A percentile compares a stretch with the other conserved stretches of the same genome.
Evolutionary conservation across 495 filamentous ascomycete genomes (phyloP).

Genomic region (Aspergillus sclerotiicarbonarius): DNA sequence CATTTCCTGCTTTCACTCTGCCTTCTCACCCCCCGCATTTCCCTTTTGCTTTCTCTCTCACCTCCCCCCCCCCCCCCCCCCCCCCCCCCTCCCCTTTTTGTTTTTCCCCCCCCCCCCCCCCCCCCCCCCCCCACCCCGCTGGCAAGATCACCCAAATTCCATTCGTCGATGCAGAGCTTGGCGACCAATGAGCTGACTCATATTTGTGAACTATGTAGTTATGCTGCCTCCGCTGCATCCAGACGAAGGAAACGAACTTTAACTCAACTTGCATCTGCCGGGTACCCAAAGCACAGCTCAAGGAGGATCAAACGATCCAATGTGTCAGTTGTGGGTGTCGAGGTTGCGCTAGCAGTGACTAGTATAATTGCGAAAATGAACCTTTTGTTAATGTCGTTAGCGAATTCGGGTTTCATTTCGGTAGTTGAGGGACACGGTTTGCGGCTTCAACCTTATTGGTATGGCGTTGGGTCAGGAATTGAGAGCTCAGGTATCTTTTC

Average conservation of each 20-base stretch:
- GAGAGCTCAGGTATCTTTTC: not conserved
- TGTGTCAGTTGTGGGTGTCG: constrained; percentile 96
- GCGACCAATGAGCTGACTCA: constrained; percentile 13
- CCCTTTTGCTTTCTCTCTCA: constrained; percentile 8
- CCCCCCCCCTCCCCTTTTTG: too few relatives aligned
- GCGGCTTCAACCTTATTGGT: not conserved
- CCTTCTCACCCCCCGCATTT: not conserved
- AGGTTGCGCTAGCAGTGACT: constrained; percentile 88
- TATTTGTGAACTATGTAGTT: constrained; percentile 47
- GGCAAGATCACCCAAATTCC: not conserved
- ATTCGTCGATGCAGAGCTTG: not conserved
- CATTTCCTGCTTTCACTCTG: too few relatives aligned
- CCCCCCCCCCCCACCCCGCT: not conserved
- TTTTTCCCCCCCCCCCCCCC: too few relatives aligned
- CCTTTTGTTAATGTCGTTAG: not conserved
- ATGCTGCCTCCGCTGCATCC: constrained; percentile 93
- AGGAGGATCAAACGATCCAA: constrained; percentile 85
- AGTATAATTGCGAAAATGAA: constrained; percentile 4
- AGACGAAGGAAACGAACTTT: constrained; percentile 99
- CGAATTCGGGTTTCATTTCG: not conserved
- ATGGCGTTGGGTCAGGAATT: not conserved
- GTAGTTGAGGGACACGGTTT: not conserved
- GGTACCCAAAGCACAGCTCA: constrained; percentile 87
- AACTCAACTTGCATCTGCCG: constrained; percentile 97
- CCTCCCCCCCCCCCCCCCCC: not conserved